phyloP scores from a whole-genome alignment of 352 stramenopile genomes.

The Pythium aquatile region DNA sequence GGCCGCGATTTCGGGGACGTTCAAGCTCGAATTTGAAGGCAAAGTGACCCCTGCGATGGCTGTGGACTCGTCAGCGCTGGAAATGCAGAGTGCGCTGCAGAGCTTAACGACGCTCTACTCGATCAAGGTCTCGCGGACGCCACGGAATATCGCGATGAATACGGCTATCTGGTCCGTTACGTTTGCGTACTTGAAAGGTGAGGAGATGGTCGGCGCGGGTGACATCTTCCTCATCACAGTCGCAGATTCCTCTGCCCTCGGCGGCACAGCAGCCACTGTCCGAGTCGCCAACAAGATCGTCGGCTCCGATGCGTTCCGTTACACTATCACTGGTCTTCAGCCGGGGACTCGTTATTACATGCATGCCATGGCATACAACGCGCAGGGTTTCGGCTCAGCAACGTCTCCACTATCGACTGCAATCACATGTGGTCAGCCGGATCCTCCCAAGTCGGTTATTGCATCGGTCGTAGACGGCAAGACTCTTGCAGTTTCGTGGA shows the following conservation, averaged over 20 bases:
- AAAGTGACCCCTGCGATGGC: conserved; percentile 72
- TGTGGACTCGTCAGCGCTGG: conserved; percentile 68
- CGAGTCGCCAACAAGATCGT: conserved; percentile 80
- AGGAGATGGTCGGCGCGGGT: conserved; percentile 90
- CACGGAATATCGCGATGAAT: conserved; percentile 41
- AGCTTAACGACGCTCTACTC: conserved; percentile 84
- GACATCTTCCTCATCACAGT: conserved; percentile 86
- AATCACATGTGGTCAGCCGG: conserved; percentile 52
- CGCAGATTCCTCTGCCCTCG: conserved; percentile 43
- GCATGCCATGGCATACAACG: conserved; percentile 84
- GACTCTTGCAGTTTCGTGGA: conserved; percentile 53
- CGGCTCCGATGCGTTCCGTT: conserved; percentile 89
- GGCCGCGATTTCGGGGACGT: conserved; percentile 65
- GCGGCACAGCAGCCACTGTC: conserved; percentile 60
- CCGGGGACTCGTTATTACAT: conserved; percentile 66
- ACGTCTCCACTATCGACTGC: conserved; percentile 61
- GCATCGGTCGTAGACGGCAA: conserved; percentile 57
- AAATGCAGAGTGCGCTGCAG: conserved; percentile 83
- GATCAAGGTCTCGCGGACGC: conserved; percentile 64
- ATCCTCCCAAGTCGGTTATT: conserved; percentile 40
- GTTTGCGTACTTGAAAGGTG: conserved; percentile 91
- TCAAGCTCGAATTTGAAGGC: conserved; percentile 90
- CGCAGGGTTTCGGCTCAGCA: conserved; percentile 48
- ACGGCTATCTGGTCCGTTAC: conserved; percentile 91
- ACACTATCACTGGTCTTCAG: conserved; percentile 53